Percentiles rank a stretch among this genome's conserved stretches.
Evolutionary conservation across 495 filamentous ascomycete species (phyloP).

Genomic region (Umbilicaria muhlenbergii): DNA sequence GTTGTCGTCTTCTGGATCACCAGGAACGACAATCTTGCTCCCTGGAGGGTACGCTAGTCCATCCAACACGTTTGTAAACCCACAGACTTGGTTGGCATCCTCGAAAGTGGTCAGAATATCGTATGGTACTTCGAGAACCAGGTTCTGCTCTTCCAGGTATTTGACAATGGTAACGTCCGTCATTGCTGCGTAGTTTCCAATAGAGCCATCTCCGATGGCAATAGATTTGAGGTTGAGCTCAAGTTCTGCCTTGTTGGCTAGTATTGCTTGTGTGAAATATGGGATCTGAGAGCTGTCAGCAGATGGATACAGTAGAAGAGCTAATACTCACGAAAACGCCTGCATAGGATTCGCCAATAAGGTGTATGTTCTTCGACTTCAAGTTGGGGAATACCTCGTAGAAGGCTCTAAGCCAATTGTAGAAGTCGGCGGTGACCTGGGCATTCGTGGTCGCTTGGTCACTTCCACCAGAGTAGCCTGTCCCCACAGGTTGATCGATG

Average conservation of each 20-base stretch:
- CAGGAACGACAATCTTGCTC: conserved; percentile 20
- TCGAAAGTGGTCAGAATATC: conserved; percentile 18
- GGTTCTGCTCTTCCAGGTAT: conserved; percentile 16
- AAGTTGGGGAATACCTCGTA: conserved; percentile 20
- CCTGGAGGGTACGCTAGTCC: conserved; percentile 21
- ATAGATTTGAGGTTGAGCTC: conserved; percentile 22
- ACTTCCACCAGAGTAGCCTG: conserved; percentile 23
- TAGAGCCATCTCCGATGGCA: conserved; percentile 21
- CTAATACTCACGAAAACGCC: conserved; percentile 16
- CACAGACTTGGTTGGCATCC: conserved; percentile 18
- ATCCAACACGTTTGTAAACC: conserved; percentile 19
- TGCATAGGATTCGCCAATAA: conserved; percentile 28
- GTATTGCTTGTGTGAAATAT: conserved; percentile 22
- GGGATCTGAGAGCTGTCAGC: conserved; percentile 14
- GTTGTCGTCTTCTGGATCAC: conserved; percentile 22
- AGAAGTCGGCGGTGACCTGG: conserved; percentile 20
- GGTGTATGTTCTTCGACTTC: conserved; percentile 20
- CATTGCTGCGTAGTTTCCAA: conserved; percentile 21
- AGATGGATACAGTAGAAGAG: too few species aligned
- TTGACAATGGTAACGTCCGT: conserved; percentile 15
- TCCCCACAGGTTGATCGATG: conserved; percentile 28
- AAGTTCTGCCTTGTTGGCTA: conserved; percentile 16
- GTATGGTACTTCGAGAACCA: conserved; percentile 13
- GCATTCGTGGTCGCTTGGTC: conserved; percentile 19
- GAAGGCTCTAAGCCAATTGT: conserved; percentile 23